Evolutionary conservation across 257 asterid genomes (phyloP).

Genomic region (Ballota nigra): DNA sequence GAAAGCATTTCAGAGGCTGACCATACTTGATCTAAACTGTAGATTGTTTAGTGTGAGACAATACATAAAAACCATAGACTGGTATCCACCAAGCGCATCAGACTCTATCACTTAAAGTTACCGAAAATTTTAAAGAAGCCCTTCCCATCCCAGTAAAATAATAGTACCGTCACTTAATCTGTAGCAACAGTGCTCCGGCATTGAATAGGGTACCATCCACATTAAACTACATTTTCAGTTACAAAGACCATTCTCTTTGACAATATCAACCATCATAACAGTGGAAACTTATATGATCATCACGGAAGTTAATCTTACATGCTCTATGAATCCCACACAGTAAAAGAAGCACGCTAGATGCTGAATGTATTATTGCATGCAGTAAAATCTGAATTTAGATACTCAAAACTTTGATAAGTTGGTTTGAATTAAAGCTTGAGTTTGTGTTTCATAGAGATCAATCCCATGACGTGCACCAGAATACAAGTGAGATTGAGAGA

Average conservation of each 20-base stretch:
- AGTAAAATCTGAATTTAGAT: not conserved
- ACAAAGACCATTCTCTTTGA: slow-evolving; percentile 11
- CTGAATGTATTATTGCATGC: not conserved
- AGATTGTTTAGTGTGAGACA: not conserved
- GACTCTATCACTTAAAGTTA: not conserved
- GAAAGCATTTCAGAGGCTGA: slow-evolving; percentile 15
- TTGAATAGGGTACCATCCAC: slow-evolving; percentile 5
- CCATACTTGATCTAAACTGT: not conserved
- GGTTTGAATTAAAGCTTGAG: slow-evolving; percentile 9
- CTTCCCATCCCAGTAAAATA: not conserved
- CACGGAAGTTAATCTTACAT: slow-evolving; percentile 12
- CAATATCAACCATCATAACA: slow-evolving; percentile 12
- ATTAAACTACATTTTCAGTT: slow-evolving; percentile 8
- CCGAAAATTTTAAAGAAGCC: not conserved
- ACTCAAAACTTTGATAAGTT: not conserved
- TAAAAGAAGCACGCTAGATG: slow-evolving; percentile 3
- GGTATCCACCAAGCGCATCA: slow-evolving; percentile 13
- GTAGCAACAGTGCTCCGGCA: not conserved
- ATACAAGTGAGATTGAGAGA: not conserved
- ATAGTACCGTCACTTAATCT: slow-evolving; percentile 11
- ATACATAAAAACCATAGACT: not conserved
- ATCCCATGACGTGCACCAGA: slow-evolving; percentile 10
- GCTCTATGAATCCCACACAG: not conserved
- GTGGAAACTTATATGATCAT: not conserved
- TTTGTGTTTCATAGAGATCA: not conserved